Evolutionary conservation across 1,284 basidiomycete genomes (phyloP), one percentile per base, ranked within the genome.

Genomic region (Ceratobasidium sp.): DNA sequence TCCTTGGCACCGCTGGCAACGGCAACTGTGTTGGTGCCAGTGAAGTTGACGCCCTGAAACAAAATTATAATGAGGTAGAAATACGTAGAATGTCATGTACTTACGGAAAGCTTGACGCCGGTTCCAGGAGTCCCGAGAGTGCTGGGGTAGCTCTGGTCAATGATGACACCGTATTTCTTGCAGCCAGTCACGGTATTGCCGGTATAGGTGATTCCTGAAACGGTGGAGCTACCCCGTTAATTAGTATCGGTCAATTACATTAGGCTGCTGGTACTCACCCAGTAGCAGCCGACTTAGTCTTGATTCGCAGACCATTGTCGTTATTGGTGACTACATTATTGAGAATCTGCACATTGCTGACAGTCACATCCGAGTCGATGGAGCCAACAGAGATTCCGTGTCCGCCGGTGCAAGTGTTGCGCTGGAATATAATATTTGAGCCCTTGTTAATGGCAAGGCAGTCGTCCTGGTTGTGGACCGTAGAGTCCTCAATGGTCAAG

Each of bases 391-490:
- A 68, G 38, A 68, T 68, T 27, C 67, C 67, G 52, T 68, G 67
- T 20, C 53, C 54, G 15, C 4, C 15, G 27, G 27, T 32, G 22
- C 22, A 25, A 43, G 20, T 4, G 34, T 27, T 40, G n/a, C n/a
- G n/a, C n/a, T n/a, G n/a, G n/a, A n/a, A n/a, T n/a, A n/a, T n/a
- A n/a, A n/a, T n/a, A n/a, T n/a, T n/a, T n/a, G n/a, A n/a, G n/a
- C n/a, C n/a, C n/a, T n/a, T n/a, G n/a, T n/a, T n/a, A n/a, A n/a
- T 54, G 31, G 74, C 74, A 32, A 74, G 49, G 31, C 72, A 72
- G 56, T 73, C 70, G 32, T 73, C 70, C 42, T 73, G 73, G 70
- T 77, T 75, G 64, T 68, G 71, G 29, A 43, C 52, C 13, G 13
- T 43, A 31, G 35, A 43, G 52, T 57, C 40, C 53, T 49, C 25